These are phyloP conservation scores for Didymella lethalis DNA, from an alignment of 2,329 filamentous ascomycete genomes.

Conservation along the genomic window DNA sequence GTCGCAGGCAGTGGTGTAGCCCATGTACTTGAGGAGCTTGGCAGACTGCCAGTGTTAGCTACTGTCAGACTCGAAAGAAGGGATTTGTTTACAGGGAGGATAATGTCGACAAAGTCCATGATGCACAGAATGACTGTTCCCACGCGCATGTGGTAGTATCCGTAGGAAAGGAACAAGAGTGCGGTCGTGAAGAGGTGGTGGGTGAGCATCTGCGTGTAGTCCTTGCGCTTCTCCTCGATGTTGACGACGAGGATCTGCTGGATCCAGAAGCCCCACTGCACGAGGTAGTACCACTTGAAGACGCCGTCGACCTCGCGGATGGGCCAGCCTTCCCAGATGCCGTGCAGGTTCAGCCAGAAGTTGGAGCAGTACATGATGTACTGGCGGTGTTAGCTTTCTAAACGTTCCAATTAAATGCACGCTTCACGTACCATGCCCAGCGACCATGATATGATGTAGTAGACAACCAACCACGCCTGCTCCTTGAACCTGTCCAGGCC, in stretches of 20 bases:
- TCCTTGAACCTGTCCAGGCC: constrained; percentile 85
- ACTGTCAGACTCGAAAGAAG: not conserved
- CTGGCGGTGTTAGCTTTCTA: constrained; percentile 55
- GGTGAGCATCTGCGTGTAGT: constrained; percentile 93
- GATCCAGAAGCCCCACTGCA: constrained; percentile 90
- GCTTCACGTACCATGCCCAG: constrained; percentile 73
- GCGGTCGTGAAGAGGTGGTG: constrained; percentile 91
- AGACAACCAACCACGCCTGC: constrained; percentile 89
- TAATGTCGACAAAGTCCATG: constrained; percentile 92
- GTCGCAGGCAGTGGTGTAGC: constrained; percentile 79
- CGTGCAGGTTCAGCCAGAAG: constrained; percentile 78
- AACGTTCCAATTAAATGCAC: not conserved
- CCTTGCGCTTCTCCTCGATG: constrained; percentile 92
- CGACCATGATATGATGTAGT: constrained; percentile 82
- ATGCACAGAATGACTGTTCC: constrained; percentile 88
- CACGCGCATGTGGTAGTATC: constrained; percentile 85
- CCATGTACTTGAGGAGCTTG: constrained; percentile 89
- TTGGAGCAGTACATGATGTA: constrained; percentile 80
- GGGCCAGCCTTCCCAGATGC: constrained; percentile 88
- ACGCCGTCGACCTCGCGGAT: constrained; percentile 74
- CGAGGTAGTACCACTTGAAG: constrained; percentile 88
- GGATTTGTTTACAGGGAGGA: constrained; percentile 71
- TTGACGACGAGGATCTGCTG: constrained; percentile 95
- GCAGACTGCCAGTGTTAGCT: constrained; percentile 67
- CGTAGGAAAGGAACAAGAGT: constrained; percentile 82